Evolutionary conservation across 2,329 filamentous ascomycete species (phyloP), one percentile per base, ranked within the genome.

Genomic region (Clonostachys sp.): DNA sequence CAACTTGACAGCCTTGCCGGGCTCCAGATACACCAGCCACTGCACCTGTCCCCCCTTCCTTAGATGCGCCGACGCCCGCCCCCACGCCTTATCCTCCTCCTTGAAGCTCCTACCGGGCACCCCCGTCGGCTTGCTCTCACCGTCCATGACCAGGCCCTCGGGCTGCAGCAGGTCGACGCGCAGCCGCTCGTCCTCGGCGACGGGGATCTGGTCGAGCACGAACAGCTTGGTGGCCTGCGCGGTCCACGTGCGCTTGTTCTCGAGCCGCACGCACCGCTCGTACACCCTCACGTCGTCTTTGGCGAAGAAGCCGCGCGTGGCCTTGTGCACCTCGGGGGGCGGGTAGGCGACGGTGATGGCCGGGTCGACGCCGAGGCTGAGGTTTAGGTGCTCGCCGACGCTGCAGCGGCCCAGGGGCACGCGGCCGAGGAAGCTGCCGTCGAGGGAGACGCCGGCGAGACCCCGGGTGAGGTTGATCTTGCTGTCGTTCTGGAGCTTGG

Each of bases 341-440:
- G 74, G 70, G 56, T 85, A 85, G 13, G 62, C 61, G 24, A 85
- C 72, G 45, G 59, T 60, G 55, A 86, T 74, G 5, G 72, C 71
- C 4, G 80, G 80, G 57, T 85, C 81, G 6, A 83, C 67, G n/a
- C 82, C 82, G 0, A 86, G 67, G 43, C 68, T 69, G 2, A 86
- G 64, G 18, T 63, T 66, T 58, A 86, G 77, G 2, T 59, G 54
- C 45, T 80, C 77, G 36, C 78, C 78, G 0, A 78, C 65, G 42
- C 71, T 75, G 57, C 80, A 82, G 34, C 75, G 73, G 3, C 80
- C 77, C 34, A 85, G 65, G 1, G 59, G 66, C 2, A 75, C 73
- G 47, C 77, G 77, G 5, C 82, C 81, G 46, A 86, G 66, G 62
- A 85, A 86, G 9, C 72, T 72, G 4, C 80, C 78, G 57, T 86